Conservation (phyloP, 768 basidiomycete species). For the Boletus coccyginus region DNA sequence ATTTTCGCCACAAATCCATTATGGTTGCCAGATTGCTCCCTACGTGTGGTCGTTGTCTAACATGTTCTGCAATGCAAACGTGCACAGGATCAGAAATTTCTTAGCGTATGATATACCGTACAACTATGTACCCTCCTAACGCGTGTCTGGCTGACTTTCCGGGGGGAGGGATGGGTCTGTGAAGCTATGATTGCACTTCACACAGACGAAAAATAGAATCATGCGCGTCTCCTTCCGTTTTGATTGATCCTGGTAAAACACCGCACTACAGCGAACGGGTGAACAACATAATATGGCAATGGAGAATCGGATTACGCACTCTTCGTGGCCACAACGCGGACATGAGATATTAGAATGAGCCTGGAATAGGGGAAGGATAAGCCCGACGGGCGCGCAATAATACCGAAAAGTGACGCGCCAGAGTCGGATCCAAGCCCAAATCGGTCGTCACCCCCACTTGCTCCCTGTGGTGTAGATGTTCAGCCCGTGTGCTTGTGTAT, state of each 20-base stretch:
- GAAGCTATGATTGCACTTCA: constrained; percentile 75
- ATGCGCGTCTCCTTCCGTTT: constrained; percentile 94
- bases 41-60: background rate
- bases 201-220: constrained; percentile 90
- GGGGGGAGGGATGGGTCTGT: constrained; percentile 61
- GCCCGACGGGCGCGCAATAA: background rate
- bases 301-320: constrained; percentile 49
- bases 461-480: constrained; percentile 54
- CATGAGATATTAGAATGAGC: constrained; percentile 84
- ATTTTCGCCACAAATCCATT: background rate
- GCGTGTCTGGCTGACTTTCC: constrained; percentile 38
- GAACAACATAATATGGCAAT: background rate
- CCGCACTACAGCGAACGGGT: constrained; percentile 55
- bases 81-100: constrained; percentile 2
- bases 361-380: constrained; percentile 34
- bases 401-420: constrained; percentile 45
- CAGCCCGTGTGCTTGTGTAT: background rate
- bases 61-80: background rate
- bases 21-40: background rate
- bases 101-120: background rate
- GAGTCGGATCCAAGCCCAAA: constrained; percentile 83
- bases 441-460: constrained; percentile 90
- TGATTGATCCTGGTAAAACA: constrained; percentile 96
- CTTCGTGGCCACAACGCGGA: constrained; percentile 77
- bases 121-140: constrained; percentile 9